phyloP scores from a whole-genome alignment of 495 filamentous ascomycete species.

The Talaromyces trachyspermus region DNA sequence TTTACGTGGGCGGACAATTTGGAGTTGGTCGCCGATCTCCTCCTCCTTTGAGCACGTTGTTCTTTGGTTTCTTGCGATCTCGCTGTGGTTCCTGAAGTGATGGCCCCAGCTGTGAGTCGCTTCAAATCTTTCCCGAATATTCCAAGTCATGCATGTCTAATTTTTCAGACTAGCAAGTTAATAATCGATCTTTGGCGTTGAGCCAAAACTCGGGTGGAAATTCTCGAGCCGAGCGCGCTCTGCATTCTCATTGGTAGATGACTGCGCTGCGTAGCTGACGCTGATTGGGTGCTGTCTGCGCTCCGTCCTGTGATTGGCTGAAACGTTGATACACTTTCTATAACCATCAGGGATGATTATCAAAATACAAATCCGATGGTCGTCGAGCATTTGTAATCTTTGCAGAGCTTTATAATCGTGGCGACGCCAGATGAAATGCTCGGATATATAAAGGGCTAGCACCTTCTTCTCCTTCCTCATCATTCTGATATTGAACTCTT shows the following conservation, averaged over 20 bases:
- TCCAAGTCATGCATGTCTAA: no score
- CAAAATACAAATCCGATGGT: background rate
- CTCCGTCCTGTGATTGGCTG: constrained; percentile 2
- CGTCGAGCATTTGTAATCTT: background rate
- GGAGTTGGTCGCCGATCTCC: background rate
- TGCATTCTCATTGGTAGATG: constrained; percentile 1
- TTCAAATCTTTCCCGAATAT: no score
- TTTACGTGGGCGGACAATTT: background rate
- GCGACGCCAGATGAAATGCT: background rate
- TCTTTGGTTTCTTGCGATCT: no score
- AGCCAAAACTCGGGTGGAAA: no score
- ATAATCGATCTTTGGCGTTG: no score
- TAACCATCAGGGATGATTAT: background rate
- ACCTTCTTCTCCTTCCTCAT: background rate
- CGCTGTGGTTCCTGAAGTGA: no score
- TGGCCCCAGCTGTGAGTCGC: no score
- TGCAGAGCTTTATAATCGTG: background rate
- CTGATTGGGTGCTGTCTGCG: background rate
- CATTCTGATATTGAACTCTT: background rate
- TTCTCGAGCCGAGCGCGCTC: no score
- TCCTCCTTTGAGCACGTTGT: background rate
- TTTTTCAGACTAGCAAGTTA: no score
- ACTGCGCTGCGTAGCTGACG: background rate
- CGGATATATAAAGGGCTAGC: no score
- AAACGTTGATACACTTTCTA: background rate